Conservation (phyloP, 306 rosid species). For the Cyamopsis tetragonoloba region DNA sequence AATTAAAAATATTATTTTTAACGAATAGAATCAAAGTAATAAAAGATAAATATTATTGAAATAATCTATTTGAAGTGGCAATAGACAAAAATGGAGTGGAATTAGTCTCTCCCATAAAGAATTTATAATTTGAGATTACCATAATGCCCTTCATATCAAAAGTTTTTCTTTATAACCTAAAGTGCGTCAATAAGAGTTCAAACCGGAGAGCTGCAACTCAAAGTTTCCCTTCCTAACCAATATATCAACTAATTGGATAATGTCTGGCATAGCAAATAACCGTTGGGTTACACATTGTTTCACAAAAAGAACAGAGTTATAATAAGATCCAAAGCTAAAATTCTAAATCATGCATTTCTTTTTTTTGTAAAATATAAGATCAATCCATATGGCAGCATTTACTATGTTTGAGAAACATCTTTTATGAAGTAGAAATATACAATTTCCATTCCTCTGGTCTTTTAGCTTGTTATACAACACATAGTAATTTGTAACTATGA, state of each 20-base stretch:
- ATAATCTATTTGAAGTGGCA: too few relatives aligned
- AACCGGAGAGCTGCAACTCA: too few relatives aligned
- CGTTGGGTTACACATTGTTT: neutral
- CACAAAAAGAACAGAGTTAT: neutral
- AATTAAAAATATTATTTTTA: too few relatives aligned
- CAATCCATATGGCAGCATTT: constrained; percentile 19
- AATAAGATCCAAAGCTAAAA: constrained; percentile 6
- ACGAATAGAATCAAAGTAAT: too few relatives aligned
- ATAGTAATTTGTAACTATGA: neutral
- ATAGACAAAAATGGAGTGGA: too few relatives aligned
- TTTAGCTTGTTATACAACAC: constrained; percentile 7
- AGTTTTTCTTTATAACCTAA: too few relatives aligned
- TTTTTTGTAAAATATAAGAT: too few relatives aligned
- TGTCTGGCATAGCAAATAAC: neutral
- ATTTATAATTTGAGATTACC: neutral
- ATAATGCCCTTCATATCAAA: neutral
- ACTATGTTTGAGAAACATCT: neutral
- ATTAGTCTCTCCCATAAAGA: too few relatives aligned
- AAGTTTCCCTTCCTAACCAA: too few relatives aligned
- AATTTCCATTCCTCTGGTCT: neutral
- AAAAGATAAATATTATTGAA: too few relatives aligned
- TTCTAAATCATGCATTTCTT: neutral
- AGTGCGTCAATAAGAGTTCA: too few relatives aligned
- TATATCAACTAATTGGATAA: too few relatives aligned
- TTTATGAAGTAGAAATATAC: constrained; percentile 20